Evolutionary conservation across 1,139 yeast genomes (phyloP), one percentile per base, ranked within the genome.

Genomic region (Meyerozyma smithsonii): DNA sequence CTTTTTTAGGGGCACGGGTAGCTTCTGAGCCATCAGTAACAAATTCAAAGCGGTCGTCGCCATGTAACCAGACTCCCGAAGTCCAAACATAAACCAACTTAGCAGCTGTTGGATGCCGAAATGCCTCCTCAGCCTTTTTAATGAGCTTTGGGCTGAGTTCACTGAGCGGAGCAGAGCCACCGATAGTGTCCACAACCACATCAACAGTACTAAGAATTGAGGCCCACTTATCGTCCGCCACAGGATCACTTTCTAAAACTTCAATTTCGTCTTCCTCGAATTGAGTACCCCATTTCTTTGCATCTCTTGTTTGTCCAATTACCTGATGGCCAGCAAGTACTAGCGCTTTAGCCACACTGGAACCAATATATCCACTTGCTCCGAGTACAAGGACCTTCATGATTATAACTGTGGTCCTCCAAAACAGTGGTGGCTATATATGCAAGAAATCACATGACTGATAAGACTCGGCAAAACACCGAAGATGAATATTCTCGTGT

Each of bases 171-270:
- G 33, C 24, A 26, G n/a, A n/a, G n/a, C 40, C 40, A 16, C 40
- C 40, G 6, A 38, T n/a, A 17, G 38, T 35, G 50, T 52, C 56
- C 42, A 52, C 54, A 38, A 41, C 48, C 42, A 28, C 35, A 28
- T 38, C 40, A 35, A 38, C 21, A 8, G 35, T 8, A 12, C 12
- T 17, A 8, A 36, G 36, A 28, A 12, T 25, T 12, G 6, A 4
- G 10, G 25, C 16, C 38, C 38, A 36, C 18, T 36, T 36, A 18
- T 36, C 38, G 16, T 36, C 38, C 6, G 20, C 10, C 12, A 16
- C 21, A 3, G 38, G 38, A 12, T 36, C 38, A 36, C 38, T 28
- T 36, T 36, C 38, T 11, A 36, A 25, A 10, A 36, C 38, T 25
- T 6, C 38, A 3, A 36, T 28, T 28, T 36, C 38, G 28, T 24